These are phyloP conservation scores for Aspergillus udagawae DNA, from an alignment of 2,329 filamentous ascomycete genomes.

Conservation along the genomic window DNA sequence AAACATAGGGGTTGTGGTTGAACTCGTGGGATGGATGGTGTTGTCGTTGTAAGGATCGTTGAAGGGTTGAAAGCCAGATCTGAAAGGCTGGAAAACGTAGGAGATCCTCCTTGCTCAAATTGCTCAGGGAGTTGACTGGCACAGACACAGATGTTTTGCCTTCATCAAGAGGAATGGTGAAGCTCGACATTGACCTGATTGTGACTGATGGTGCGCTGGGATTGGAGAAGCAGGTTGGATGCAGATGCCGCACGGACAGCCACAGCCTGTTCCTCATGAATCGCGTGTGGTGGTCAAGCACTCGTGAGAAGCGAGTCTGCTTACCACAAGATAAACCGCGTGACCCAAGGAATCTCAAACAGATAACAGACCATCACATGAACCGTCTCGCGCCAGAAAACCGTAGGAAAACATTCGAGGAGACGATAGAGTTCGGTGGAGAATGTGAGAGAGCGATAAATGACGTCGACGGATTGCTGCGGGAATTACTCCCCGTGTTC, in stretches of 20 bases:
- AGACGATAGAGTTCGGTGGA: not conserved
- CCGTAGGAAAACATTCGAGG: not conserved
- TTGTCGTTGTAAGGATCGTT: constrained; percentile 48
- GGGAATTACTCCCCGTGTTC: not conserved
- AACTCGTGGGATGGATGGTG: constrained; percentile 46
- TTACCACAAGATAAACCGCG: not conserved
- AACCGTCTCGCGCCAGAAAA: not conserved
- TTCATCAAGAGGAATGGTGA: constrained; percentile 31
- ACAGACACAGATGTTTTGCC: constrained; percentile 29
- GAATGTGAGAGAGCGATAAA: not conserved
- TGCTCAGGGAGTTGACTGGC: constrained; percentile 40
- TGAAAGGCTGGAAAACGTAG: constrained; percentile 52
- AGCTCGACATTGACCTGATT: constrained; percentile 37
- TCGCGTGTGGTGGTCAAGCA: not conserved
- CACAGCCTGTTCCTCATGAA: constrained; percentile 10
- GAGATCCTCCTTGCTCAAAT: constrained; percentile 44
- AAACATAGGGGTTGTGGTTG: constrained; percentile 47
- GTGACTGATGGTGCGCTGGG: not conserved
- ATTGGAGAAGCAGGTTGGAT: not conserved
- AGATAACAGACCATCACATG: not conserved
- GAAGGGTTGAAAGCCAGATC: constrained; percentile 51
- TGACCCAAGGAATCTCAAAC: not conserved
- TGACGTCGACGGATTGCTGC: not conserved
- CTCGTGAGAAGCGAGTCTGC: not conserved
- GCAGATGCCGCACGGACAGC: constrained; percentile 9